phyloP scores from a whole-genome alignment of 192 early-diverging fungal species.

The Pilobolus umbonatus region DNA sequence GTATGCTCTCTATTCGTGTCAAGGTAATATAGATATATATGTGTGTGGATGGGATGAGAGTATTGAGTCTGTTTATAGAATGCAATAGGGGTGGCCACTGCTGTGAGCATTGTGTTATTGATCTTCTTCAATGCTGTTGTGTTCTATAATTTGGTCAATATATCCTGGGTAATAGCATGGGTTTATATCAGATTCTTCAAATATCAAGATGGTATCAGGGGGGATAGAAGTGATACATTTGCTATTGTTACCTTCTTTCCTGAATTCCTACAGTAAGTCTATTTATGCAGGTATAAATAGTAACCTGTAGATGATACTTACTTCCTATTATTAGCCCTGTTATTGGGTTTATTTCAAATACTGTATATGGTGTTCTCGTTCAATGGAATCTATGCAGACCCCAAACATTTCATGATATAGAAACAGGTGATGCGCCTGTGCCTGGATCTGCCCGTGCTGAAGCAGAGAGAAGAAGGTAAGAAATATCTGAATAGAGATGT shows the following conservation, averaged over 20 bases:
- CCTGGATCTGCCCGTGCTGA: conserved; percentile 55
- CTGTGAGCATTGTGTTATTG: conserved; percentile 38
- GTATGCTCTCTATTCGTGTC: conserved; percentile 65
- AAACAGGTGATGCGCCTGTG: conserved; percentile 30
- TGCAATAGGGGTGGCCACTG: conserved; percentile 40
- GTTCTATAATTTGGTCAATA: conserved; percentile 63
- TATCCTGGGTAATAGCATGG: conserved; percentile 74
- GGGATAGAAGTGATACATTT: conserved; percentile 90
- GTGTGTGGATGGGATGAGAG: not conserved
- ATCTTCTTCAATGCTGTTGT: conserved; percentile 47
- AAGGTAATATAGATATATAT: conserved; percentile 45
- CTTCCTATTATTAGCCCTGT: conserved; percentile 40
- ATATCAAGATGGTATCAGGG: conserved; percentile 67
- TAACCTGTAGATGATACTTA: not conserved
- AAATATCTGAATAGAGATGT: conserved; percentile 3
- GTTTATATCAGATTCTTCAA: conserved; percentile 85
- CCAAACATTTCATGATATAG: conserved; percentile 24
- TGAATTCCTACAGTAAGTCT: conserved; percentile 64
- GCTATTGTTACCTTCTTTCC: conserved; percentile 89
- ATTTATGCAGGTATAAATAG: not conserved
- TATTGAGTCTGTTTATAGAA: no score
- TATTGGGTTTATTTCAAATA: conserved; percentile 60
- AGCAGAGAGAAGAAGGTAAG: conserved; percentile 63
- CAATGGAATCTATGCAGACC: conserved; percentile 52
- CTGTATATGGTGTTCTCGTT: conserved; percentile 55